Conservation (phyloP, 2,329 filamentous ascomycete genomes). For the Aspergillus sp. region DNA sequence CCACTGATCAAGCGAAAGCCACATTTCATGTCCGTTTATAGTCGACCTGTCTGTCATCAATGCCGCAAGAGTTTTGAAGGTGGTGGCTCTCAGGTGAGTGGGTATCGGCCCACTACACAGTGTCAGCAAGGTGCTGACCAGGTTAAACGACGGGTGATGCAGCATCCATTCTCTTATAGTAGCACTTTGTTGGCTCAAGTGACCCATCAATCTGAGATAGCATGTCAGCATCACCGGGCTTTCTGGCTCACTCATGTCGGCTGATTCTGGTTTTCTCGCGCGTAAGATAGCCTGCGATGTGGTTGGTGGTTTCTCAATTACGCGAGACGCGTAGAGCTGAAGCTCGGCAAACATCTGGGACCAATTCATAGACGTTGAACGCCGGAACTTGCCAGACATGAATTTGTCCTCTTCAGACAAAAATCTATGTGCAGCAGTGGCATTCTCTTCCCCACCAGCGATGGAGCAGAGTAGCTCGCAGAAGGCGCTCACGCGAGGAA, state of each 20-base stretch:
- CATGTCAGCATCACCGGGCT: slow-evolving; percentile 95
- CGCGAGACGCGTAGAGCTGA: slow-evolving; percentile 71
- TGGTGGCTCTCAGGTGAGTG: slow-evolving; percentile 70
- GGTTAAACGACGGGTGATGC: slow-evolving; percentile 57
- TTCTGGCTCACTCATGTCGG: slow-evolving; percentile 80
- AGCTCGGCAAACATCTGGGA: slow-evolving; percentile 87
- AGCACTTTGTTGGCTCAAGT: slow-evolving; percentile 68
- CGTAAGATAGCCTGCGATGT: slow-evolving; percentile 51
- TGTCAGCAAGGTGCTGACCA: slow-evolving; percentile 69
- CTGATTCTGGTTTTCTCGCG: slow-evolving; percentile 54
- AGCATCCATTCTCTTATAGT: slow-evolving; percentile 68
- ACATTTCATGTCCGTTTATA: slow-evolving; percentile 64
- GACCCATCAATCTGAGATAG: slow-evolving; percentile 80
- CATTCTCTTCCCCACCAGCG: slow-evolving; percentile 73
- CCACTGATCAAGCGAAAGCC: slow-evolving; percentile 74
- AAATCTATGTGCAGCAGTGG: slow-evolving; percentile 79
- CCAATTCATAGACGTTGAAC: slow-evolving; percentile 83
- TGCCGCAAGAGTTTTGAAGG: slow-evolving; percentile 70
- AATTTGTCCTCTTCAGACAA: slow-evolving; percentile 76
- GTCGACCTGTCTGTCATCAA: slow-evolving; percentile 68
- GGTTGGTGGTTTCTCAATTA: slow-evolving; percentile 62
- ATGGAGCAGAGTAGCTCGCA: slow-evolving; percentile 93
- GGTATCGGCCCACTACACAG: slow-evolving; percentile 72
- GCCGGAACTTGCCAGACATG: slow-evolving; percentile 68
- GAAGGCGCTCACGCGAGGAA: slow-evolving; percentile 90